Evolutionary conservation across 78 protist species (phyloP).

Genomic region (Chrysochromulina parva): DNA sequence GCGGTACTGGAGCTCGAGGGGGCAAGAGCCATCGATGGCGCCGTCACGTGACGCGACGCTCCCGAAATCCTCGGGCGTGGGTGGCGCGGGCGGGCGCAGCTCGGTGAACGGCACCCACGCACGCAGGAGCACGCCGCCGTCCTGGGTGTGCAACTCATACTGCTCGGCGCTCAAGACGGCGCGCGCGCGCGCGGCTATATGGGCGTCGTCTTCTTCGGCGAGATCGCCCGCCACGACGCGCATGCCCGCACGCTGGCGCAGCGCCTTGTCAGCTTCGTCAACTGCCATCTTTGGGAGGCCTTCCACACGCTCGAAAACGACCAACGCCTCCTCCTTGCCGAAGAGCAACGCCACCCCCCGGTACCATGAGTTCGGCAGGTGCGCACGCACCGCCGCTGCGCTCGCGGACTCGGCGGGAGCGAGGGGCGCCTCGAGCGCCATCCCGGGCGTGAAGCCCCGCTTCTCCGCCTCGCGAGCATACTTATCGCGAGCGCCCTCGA

Average conservation of each 20-base stretch:
- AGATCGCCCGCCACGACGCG: background rate
- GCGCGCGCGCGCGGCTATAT: background rate
- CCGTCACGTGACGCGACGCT: too few relatives aligned
- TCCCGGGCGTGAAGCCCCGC: background rate
- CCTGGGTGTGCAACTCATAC: too few relatives aligned
- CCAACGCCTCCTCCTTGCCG: background rate
- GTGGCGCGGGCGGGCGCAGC: too few relatives aligned
- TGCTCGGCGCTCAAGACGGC: background rate
- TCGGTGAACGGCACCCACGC: too few relatives aligned
- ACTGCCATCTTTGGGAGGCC: background rate
- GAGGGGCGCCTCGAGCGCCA: background rate
- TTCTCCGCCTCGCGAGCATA: background rate
- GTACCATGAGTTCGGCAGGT: background rate
- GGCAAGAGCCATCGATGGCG: too few relatives aligned
- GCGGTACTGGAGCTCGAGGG: too few relatives aligned
- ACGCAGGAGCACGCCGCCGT: too few relatives aligned
- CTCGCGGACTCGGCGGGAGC: too few relatives aligned
- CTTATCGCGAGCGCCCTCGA: background rate
- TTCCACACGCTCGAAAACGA: background rate
- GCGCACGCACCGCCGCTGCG: background rate
- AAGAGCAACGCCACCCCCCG: background rate
- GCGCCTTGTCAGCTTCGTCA: too few relatives aligned
- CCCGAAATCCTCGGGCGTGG: too few relatives aligned
- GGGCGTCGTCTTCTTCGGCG: background rate
- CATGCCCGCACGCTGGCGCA: too few relatives aligned